Conservation (phyloP, 495 filamentous ascomycete genomes). For the Penicillium alfredii region DNA sequence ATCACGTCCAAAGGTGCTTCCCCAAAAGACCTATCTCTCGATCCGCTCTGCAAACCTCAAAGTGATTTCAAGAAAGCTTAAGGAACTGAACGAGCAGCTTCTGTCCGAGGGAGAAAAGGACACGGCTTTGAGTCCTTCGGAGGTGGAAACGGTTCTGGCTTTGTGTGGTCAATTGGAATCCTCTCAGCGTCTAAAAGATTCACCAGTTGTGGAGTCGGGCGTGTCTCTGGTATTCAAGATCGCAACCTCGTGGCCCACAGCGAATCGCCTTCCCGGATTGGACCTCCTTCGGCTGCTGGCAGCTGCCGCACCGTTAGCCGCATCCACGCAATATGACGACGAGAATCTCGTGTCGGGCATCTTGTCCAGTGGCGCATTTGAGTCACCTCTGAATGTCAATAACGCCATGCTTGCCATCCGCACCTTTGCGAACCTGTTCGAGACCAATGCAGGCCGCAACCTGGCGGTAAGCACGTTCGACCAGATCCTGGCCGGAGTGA, state of each 20-base stretch:
- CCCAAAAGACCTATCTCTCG: constrained; percentile 78
- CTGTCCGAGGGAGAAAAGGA: constrained; percentile 64
- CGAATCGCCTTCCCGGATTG: constrained; percentile 72
- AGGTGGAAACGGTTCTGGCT: constrained; percentile 51
- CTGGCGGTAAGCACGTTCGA: constrained; percentile 56
- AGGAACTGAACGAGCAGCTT: constrained; percentile 63
- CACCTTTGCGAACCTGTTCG: constrained; percentile 81
- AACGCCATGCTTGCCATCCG: constrained; percentile 83
- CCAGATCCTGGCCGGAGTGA: constrained; percentile 46
- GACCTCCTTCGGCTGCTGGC: constrained; percentile 80
- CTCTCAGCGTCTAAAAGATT: constrained; percentile 27
- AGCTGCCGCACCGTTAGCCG: constrained; percentile 54
- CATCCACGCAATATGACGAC: constrained; percentile 52
- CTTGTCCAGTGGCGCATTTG: constrained; percentile 50
- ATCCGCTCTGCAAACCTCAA: constrained; percentile 56
- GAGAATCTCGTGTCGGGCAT: constrained; percentile 45
- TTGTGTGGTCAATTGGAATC: constrained; percentile 55
- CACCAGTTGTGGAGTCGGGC: constrained; percentile 36
- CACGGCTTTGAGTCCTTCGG: constrained; percentile 63
- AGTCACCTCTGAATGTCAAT: constrained; percentile 53
- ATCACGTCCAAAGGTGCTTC: constrained; percentile 58
- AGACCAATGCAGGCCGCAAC: constrained; percentile 61
- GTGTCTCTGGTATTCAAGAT: constrained; percentile 60
- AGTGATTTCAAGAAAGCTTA: constrained; percentile 66
- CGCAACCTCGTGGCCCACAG: constrained; percentile 68